Conservation (phyloP, 129 eudicot genomes). For the Logfia minima region DNA sequence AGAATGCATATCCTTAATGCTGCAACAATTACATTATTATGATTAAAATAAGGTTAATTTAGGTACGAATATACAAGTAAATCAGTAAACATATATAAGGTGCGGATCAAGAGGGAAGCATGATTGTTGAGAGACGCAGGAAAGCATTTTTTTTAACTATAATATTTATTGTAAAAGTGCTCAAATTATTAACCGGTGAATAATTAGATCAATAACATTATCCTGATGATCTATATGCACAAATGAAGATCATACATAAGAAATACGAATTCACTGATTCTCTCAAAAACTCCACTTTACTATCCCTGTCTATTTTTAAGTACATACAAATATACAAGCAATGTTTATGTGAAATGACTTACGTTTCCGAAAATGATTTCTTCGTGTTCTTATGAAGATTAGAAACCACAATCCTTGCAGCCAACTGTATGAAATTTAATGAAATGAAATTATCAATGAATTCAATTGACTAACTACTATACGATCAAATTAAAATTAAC, state of each 20-base stretch:
- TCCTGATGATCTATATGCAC: background rate
- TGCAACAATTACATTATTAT: constrained; percentile 24
- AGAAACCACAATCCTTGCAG: constrained; percentile 96
- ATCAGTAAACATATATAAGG: too few species aligned
- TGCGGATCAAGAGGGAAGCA: too few species aligned
- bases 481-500: background rate
- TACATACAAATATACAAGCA: background rate
- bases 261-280: background rate
- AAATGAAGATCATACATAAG: too few species aligned
- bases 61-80: too few species aligned
- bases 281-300: background rate
- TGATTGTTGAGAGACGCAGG: too few species aligned
- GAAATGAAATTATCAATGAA: background rate
- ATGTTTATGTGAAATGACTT: constrained; percentile 24
- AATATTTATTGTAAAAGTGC: too few species aligned
- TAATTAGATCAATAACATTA: too few species aligned
- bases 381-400: constrained; percentile 92
- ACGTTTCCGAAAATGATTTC: constrained; percentile 94
- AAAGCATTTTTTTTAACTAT: background rate
- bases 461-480: background rate
- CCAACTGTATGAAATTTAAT: constrained; percentile 51
- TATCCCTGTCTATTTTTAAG: too few species aligned
- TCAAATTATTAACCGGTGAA: too few species aligned
- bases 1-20: constrained; percentile 75
- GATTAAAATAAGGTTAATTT: background rate